phyloP scores from a whole-genome alignment of 495 filamentous ascomycete genomes.

The Xeromyces bisporus region DNA sequence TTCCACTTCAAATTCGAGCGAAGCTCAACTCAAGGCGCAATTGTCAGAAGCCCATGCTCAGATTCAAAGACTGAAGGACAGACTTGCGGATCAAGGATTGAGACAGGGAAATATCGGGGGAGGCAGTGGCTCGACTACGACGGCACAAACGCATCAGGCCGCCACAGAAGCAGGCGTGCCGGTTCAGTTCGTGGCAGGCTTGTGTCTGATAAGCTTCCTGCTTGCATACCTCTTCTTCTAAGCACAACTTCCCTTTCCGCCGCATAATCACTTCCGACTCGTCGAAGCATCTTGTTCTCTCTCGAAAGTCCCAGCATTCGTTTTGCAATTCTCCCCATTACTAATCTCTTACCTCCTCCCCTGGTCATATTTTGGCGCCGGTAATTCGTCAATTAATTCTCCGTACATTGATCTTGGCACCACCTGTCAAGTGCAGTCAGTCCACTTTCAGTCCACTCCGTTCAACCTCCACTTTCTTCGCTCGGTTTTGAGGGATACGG shows the following conservation, averaged over 20 bases:
- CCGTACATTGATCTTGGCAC: too few relatives aligned
- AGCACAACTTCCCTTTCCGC: conserved; percentile 11
- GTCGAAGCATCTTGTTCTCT: conserved; percentile 8
- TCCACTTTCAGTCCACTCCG: background rate
- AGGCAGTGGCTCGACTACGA: conserved; percentile 23
- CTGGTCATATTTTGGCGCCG: too few relatives aligned
- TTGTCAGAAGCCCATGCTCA: conserved; percentile 60
- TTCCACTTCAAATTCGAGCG: conserved; percentile 31
- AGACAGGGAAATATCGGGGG: conserved; percentile 44
- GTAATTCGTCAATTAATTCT: too few relatives aligned
- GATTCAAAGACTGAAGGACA: conserved; percentile 52
- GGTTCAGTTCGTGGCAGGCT: conserved; percentile 59
- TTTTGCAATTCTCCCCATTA: conserved; percentile 10
- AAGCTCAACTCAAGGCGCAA: conserved; percentile 47
- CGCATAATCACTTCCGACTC: conserved; percentile 11
- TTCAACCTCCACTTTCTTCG: conserved; percentile 5
- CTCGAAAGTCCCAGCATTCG: conserved; percentile 12
- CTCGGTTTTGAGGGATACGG: too few relatives aligned
- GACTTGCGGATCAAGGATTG: conserved; percentile 51
- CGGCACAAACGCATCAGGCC: conserved; percentile 32
- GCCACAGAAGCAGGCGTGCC: conserved; percentile 58
- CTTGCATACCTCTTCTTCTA: conserved; percentile 92
- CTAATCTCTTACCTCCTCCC: too few relatives aligned
- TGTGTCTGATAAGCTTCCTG: conserved; percentile 82
- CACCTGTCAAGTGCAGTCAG: too few relatives aligned